Evolutionary conservation across 495 filamentous ascomycete genomes (phyloP), one percentile per base, ranked within the genome.

Genomic region (Haplographium delicatum): DNA sequence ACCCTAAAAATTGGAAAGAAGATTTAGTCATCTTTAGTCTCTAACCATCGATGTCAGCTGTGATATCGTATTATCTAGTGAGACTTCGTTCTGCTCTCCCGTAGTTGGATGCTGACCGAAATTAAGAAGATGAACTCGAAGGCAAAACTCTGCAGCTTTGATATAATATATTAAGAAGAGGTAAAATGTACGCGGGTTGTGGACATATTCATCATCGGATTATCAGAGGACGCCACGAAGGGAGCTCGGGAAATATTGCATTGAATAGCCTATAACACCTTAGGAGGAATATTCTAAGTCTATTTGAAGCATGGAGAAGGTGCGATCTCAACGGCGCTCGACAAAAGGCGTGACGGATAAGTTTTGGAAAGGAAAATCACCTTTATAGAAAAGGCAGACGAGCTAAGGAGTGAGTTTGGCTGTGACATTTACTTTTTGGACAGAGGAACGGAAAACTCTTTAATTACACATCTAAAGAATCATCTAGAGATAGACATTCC

Each of bases 361-460:
- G 50, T 56, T 56, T 56, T 31, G 43, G 47, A 56, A 45, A 56
- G 39, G 47, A 51, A 50, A 50, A 50, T 56, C 43, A 56, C 41
- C 45, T 56, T 56, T 50, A 50, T 56, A 28, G 46, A 56, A 56
- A 56, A 56, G 47, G 47, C 39, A 56, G 38, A 50, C 53, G 53
- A 56, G 40, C 47, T 56, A 22, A 56, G 31, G 53, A 56, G 47
- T 47, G 53, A 56, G 46, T 56, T 56, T 24, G 39, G 47, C 47
- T 45, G 25, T 56, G 39, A 56, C 8, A 50, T 56, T 50, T 56
- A 56, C 53, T 46, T 56, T 50, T 50, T 56, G 37, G 38, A 45
- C 47, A 31, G 37, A 56, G 40, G 45, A 56, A 56, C 40, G 31
- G 47, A 56, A 56, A 50, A 51, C 38, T 50, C 53, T 50, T 56